These are phyloP conservation scores for Penicillium frequentans DNA, from an alignment of 2,329 filamentous ascomycete species.

Conservation along the genomic window DNA sequence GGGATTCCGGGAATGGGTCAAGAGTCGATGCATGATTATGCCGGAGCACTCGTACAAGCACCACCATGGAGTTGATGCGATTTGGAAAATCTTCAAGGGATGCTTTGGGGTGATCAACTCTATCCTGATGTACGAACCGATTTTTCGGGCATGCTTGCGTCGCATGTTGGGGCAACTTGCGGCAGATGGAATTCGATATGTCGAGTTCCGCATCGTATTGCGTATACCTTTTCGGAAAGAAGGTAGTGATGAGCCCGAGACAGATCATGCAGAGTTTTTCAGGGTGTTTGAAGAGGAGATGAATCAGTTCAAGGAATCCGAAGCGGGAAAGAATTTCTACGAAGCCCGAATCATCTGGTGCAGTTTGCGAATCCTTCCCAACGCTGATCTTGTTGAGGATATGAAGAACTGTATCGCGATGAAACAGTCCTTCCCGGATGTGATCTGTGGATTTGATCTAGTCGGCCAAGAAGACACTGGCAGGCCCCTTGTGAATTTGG, in stretches of 20 bases:
- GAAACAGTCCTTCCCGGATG: conserved; percentile 74
- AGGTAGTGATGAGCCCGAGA: conserved; percentile 64
- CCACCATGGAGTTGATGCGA: conserved; percentile 77
- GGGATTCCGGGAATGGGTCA: conserved; percentile 78
- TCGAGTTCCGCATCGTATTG: conserved; percentile 79
- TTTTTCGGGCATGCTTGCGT: conserved; percentile 74
- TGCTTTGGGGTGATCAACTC: conserved; percentile 73
- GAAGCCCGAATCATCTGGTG: conserved; percentile 86
- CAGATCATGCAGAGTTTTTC: conserved; percentile 69
- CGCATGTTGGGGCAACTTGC: conserved; percentile 69
- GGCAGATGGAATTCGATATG: conserved; percentile 82
- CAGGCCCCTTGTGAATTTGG: conserved; percentile 70
- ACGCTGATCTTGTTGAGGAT: conserved; percentile 67
- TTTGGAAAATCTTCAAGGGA: conserved; percentile 78
- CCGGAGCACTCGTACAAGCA: conserved; percentile 72
- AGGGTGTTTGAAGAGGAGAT: conserved; percentile 75
- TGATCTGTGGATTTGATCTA: conserved; percentile 85
- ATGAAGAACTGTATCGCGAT: conserved; percentile 87
- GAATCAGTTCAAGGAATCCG: conserved; percentile 68
- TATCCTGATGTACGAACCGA: conserved; percentile 85
- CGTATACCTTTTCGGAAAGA: conserved; percentile 67
- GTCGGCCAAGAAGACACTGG: conserved; percentile 85
- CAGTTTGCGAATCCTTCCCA: conserved; percentile 63
- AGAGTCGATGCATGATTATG: conserved; percentile 69
- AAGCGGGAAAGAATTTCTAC: conserved; percentile 76